These are phyloP conservation scores for Dryas integrifolia DNA, from an alignment of 331 rosid species.

Conservation along the genomic window DNA sequence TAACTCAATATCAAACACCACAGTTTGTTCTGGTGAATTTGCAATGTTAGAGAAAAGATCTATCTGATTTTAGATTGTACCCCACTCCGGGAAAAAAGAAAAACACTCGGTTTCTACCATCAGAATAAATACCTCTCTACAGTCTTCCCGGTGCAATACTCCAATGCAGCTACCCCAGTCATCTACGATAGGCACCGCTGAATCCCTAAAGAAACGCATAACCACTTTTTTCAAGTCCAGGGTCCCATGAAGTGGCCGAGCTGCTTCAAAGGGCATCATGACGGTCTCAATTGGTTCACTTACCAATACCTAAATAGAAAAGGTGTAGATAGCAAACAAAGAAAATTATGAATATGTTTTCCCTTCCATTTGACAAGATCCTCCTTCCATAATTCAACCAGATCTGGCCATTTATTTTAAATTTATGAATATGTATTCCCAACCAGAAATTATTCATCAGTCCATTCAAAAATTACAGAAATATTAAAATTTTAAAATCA, in stretches of 20 bases:
- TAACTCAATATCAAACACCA: background rate
- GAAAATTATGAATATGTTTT: too few relatives aligned
- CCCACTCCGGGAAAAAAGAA: background rate
- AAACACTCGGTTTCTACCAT: background rate
- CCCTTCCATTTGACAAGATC: background rate
- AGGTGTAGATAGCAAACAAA: background rate
- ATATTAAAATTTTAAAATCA: background rate
- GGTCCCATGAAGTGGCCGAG: constrained; percentile 54
- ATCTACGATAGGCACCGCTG: constrained; percentile 66
- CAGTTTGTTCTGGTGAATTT: background rate
- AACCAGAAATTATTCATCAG: background rate
- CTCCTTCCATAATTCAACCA: background rate
- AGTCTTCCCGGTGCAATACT: constrained; percentile 69
- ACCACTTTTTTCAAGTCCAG: constrained; percentile 47
- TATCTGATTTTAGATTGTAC: background rate
- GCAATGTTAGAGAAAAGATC: background rate
- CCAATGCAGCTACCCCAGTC: constrained; percentile 82
- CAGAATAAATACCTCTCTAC: constrained; percentile 49
- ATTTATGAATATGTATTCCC: background rate
- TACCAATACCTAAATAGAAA: constrained; percentile 47
- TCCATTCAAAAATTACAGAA: background rate
- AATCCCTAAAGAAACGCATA: constrained; percentile 55
- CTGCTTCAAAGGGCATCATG: constrained; percentile 68
- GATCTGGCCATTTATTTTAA: background rate
- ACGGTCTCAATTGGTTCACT: constrained; percentile 51